Evolutionary conservation across 768 basidiomycete genomes (phyloP).

Genomic region (Pholiota molesta): DNA sequence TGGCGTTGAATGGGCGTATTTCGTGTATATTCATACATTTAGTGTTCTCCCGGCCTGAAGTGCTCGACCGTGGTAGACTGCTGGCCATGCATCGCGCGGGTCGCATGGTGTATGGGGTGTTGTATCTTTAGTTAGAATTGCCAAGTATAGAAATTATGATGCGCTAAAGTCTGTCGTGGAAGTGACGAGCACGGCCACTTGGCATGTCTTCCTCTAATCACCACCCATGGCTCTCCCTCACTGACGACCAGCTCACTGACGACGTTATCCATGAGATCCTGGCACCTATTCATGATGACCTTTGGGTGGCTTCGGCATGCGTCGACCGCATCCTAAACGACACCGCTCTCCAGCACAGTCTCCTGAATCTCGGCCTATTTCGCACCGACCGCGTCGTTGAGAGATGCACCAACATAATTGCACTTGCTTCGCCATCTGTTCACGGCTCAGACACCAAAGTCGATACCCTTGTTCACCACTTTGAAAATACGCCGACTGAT

Average conservation of each 20-base stretch:
- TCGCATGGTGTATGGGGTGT: constrained; percentile 11
- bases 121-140: constrained; percentile 19
- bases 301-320: constrained; percentile 80
- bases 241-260: constrained; percentile 59
- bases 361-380: constrained; percentile 66
- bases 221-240: constrained; percentile 56
- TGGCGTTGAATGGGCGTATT: constrained; percentile 6
- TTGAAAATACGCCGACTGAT: constrained; percentile 58
- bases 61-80: constrained; percentile 40
- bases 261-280: constrained; percentile 53
- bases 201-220: constrained; percentile 36
- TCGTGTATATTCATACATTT: constrained; percentile 13
- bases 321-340: constrained; percentile 68
- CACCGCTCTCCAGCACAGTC: constrained; percentile 51
- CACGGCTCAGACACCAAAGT: constrained; percentile 13
- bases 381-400: constrained; percentile 55
- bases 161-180: constrained; percentile 12
- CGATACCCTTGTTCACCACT: constrained; percentile 51
- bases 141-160: constrained; percentile 22
- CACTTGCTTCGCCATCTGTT: constrained; percentile 17
- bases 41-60: constrained; percentile 38
- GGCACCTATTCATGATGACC: constrained; percentile 58
- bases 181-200: constrained; percentile 8
- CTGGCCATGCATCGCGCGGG: constrained; percentile 14
- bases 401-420: constrained; percentile 44